phyloP scores from a whole-genome alignment of 495 filamentous ascomycete genomes.

The Annulohypoxylon nitens region DNA sequence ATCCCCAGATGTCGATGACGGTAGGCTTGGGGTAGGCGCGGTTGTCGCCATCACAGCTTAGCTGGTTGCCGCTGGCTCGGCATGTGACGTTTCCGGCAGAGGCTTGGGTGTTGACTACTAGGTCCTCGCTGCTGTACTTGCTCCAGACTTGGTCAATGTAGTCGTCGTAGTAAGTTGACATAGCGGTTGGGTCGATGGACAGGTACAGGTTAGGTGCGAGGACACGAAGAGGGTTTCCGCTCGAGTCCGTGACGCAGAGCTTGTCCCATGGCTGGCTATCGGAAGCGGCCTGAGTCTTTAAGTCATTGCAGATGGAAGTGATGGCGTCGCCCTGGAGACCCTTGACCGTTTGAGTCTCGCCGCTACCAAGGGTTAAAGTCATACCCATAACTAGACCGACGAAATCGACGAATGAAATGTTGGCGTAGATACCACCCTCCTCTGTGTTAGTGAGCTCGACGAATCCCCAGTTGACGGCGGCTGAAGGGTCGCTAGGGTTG shows the following conservation, averaged over 20 bases:
- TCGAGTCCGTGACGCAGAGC: slow-evolving; percentile 50
- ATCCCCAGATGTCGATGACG: slow-evolving; percentile 60
- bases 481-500: slow-evolving; percentile 59
- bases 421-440: slow-evolving; percentile 56
- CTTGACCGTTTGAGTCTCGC: slow-evolving; percentile 50
- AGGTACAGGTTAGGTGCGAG: slow-evolving; percentile 55
- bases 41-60: slow-evolving; percentile 57
- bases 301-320: slow-evolving; percentile 53
- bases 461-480: slow-evolving; percentile 61
- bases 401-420: slow-evolving; percentile 64
- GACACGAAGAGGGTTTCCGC: slow-evolving; percentile 55
- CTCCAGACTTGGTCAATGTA: slow-evolving; percentile 60
- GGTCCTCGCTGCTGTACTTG: slow-evolving; percentile 52
- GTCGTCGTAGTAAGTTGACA: slow-evolving; percentile 53
- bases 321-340: slow-evolving; percentile 54
- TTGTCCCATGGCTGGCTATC: slow-evolving; percentile 59
- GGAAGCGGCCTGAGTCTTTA: slow-evolving; percentile 48
- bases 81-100: slow-evolving; percentile 55
- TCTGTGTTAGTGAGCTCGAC: slow-evolving; percentile 60
- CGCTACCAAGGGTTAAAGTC: slow-evolving; percentile 50
- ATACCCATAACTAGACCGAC: slow-evolving; percentile 60
- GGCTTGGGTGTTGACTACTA: slow-evolving; percentile 58
- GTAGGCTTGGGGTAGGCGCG: slow-evolving; percentile 56
- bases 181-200: slow-evolving; percentile 46
- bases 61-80: slow-evolving; percentile 50